Percentiles rank a stretch among this genome's conserved stretches.
These are phyloP conservation scores for Coniochaeta prunicola DNA, from an alignment of 2,329 filamentous ascomycete genomes.

Conservation along the genomic window DNA sequence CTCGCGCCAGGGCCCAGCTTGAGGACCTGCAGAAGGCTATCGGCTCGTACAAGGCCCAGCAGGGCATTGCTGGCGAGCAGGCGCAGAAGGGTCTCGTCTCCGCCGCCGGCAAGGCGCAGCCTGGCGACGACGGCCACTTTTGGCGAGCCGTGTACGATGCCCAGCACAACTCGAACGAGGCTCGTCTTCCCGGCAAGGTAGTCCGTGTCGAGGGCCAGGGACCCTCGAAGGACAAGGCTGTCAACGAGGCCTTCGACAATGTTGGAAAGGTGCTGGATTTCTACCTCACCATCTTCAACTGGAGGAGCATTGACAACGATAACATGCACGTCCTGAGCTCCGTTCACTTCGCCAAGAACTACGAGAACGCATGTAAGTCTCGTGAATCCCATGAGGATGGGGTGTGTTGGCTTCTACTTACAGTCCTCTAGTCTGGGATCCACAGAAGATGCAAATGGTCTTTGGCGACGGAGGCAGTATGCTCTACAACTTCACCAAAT, in stretches of 20 bases:
- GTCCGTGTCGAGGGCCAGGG: constrained; percentile 34
- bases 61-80: constrained; percentile 8
- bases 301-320: constrained; percentile 44
- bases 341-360: constrained; percentile 43
- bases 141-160: constrained; percentile 39
- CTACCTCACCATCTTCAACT: constrained; percentile 40
- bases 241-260: constrained; percentile 43
- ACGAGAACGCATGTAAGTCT: constrained; percentile 37
- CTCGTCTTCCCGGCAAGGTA: constrained; percentile 32
- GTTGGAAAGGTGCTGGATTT: constrained; percentile 41
- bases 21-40: constrained; percentile 28
- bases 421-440: constrained; percentile 33
- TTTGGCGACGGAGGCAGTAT: constrained; percentile 49
- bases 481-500: constrained; percentile 42
- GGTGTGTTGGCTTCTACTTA: background rate
- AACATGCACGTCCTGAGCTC: constrained; percentile 41
- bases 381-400: background rate
- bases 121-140: constrained; percentile 14
- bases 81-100: constrained; percentile 2
- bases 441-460: constrained; percentile 41
- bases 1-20: constrained; percentile 28
- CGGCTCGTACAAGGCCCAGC: constrained; percentile 19
- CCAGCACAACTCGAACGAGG: constrained; percentile 26
- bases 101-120: constrained; percentile 4
- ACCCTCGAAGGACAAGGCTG: constrained; percentile 30